Conservation (phyloP, 257 asterid species). For the Agastache rugosa region DNA sequence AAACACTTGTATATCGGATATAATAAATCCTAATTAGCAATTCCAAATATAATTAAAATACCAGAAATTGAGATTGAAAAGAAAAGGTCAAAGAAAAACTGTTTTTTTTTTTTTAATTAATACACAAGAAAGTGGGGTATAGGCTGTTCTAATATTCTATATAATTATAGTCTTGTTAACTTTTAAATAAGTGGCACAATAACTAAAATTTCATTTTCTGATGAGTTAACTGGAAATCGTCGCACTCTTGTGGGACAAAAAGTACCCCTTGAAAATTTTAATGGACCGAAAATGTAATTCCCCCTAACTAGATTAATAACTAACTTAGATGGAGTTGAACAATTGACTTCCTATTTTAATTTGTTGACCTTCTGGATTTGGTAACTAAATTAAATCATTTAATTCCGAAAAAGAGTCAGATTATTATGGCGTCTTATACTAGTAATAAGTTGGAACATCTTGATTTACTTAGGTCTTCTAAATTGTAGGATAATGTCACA, state of each 20-base stretch:
- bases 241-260: neutral
- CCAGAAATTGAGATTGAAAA: no score
- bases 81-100: no score
- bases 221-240: no score
- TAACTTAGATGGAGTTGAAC: neutral
- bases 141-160: no score
- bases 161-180: neutral
- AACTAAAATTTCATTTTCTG: neutral
- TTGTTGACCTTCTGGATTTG: neutral
- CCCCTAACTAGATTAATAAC: neutral
- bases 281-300: neutral
- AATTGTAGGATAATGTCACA: no score
- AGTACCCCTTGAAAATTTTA: neutral
- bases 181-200: neutral
- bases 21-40: no score
- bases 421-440: neutral
- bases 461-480: no score
- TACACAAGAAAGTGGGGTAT: no score
- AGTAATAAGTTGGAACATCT: neutral
- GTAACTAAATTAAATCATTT: neutral
- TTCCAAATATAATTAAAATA: no score
- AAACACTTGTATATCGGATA: no score
- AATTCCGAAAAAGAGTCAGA: neutral
- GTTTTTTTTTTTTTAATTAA: no score
- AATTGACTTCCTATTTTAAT: neutral